Conservation (phyloP, 495 filamentous ascomycete genomes). For the Neurospora sp. region DNA sequence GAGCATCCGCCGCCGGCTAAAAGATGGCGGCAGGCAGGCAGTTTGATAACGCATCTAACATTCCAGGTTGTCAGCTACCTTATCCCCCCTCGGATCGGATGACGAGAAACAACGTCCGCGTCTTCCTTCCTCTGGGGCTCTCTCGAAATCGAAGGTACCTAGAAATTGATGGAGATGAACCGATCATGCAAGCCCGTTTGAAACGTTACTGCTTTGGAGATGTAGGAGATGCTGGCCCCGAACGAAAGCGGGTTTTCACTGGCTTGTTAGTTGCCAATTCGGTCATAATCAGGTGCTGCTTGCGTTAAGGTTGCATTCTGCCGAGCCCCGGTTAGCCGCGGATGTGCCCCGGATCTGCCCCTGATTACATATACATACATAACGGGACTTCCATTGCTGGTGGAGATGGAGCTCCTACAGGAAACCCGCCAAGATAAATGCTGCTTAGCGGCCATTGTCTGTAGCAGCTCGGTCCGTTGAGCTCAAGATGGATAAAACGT, state of each 20-base stretch:
- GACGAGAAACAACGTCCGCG: background rate
- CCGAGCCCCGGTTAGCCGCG: background rate
- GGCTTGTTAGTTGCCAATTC: background rate
- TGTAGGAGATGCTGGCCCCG: background rate
- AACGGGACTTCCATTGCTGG: too few species aligned
- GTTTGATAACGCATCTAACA: background rate
- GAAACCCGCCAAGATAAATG: too few species aligned
- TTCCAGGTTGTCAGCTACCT: too few species aligned
- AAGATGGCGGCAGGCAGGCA: background rate
- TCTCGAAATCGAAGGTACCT: background rate
- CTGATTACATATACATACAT: too few species aligned
- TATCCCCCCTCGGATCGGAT: background rate
- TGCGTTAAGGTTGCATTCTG: background rate
- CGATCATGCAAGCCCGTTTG: background rate
- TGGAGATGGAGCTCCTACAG: too few species aligned
- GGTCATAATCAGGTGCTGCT: background rate
- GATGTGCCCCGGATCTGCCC: background rate
- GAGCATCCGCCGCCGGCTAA: background rate
- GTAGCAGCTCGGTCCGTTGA: too few species aligned
- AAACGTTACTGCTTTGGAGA: background rate
- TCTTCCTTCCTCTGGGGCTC: background rate
- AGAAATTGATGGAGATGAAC: background rate
- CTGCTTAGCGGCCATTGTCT: too few species aligned
- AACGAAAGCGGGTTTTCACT: background rate
- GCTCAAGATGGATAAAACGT: too few species aligned